These are phyloP conservation scores for Lagerstroemia speciosa DNA, from an alignment of 345 rosid genomes.

Conservation along the genomic window DNA sequence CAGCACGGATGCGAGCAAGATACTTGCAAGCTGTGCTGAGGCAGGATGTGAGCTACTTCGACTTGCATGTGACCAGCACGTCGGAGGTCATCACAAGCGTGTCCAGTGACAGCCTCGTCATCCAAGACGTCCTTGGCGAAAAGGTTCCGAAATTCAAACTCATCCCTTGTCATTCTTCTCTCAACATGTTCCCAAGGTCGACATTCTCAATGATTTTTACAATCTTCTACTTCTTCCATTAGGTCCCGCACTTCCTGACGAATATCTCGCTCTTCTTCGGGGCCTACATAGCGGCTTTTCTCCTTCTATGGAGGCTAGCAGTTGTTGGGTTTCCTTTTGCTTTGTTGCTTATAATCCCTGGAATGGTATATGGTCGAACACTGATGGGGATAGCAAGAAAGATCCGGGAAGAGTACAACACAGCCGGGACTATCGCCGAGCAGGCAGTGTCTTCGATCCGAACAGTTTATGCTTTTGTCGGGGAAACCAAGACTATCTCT, in stretches of 20 bases:
- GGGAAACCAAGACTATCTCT: conserved; percentile 10
- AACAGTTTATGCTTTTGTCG: conserved; percentile 16
- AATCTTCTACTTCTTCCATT: not conserved
- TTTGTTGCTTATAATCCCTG: conserved; percentile 14
- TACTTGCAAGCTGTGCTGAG: conserved; percentile 16
- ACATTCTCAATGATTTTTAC: not conserved
- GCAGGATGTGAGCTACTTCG: conserved; percentile 17
- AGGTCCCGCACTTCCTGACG: conserved; percentile 17
- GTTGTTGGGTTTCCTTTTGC: conserved; percentile 16
- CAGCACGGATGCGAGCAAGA: conserved; percentile 12
- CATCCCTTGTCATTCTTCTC: not conserved
- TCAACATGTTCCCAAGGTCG: not conserved
- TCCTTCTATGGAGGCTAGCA: conserved; percentile 19
- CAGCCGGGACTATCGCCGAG: conserved; percentile 13
- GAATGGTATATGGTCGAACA: conserved; percentile 17
- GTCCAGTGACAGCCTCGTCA: conserved; percentile 12
- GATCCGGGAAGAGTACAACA: conserved; percentile 15
- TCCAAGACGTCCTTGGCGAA: conserved; percentile 16
- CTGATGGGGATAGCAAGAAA: conserved; percentile 13
- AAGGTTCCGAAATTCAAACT: conserved; percentile 7
- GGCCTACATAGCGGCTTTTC: conserved; percentile 10
- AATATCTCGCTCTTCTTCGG: conserved; percentile 10
- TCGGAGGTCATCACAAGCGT: conserved; percentile 13
- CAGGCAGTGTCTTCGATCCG: conserved; percentile 19
- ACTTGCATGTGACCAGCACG: conserved; percentile 12